Evolutionary conservation across 257 asterid genomes (phyloP).

Genomic region (Parsonsia alboflavescens): DNA sequence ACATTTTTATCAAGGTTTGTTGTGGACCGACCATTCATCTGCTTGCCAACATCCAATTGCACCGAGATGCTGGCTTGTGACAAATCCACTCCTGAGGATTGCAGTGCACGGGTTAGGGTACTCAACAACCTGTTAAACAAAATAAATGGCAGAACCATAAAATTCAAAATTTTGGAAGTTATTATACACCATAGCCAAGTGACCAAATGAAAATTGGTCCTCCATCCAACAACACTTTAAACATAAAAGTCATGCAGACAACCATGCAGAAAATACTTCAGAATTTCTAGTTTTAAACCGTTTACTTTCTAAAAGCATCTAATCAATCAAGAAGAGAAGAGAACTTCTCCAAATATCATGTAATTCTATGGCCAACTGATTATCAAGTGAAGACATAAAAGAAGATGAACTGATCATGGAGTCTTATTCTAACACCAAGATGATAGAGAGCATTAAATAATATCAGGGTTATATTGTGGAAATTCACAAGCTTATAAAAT

Average conservation of each 20-base stretch:
- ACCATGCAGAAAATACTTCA: background rate
- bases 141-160: slow-evolving; percentile 9
- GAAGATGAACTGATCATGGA: background rate
- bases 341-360: background rate
- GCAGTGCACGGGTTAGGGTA: slow-evolving; percentile 44
- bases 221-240: background rate
- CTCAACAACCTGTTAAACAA: slow-evolving; percentile 38
- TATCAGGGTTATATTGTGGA: background rate
- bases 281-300: background rate
- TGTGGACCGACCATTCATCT: slow-evolving; percentile 24
- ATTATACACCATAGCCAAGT: background rate
- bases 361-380: background rate
- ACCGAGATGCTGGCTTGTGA: slow-evolving; percentile 53
- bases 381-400: background rate
- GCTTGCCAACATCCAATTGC: slow-evolving; percentile 56
- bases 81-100: slow-evolving; percentile 60
- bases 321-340: background rate
- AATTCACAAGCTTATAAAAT: background rate
- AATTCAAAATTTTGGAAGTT: background rate
- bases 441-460: background rate
- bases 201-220: background rate
- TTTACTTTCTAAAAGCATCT: background rate
- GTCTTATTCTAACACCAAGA: background rate
- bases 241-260: background rate
- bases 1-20: slow-evolving; percentile 27